Percentiles rank a stretch among this genome's conserved stretches.
phyloP scores from a whole-genome alignment of 176 grass and related monocot genomes.

The Lolium perenne region DNA sequence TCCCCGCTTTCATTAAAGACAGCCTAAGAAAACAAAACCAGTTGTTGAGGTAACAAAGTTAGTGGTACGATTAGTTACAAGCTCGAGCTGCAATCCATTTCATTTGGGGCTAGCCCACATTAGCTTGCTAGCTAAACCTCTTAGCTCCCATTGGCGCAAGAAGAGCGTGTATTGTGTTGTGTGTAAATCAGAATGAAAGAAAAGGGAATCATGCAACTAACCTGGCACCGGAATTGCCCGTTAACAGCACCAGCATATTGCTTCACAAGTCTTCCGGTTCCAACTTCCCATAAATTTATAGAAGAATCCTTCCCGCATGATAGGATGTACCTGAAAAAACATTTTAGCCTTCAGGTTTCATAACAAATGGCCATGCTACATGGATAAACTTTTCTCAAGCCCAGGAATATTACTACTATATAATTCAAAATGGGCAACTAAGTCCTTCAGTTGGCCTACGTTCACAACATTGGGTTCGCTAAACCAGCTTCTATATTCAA shows the following conservation, averaged over 20 bases:
- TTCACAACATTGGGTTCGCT: neutral
- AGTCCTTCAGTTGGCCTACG: neutral
- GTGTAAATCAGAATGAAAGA: constrained; percentile 22
- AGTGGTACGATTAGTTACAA: constrained; percentile 11
- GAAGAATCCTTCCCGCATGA: constrained; percentile 92
- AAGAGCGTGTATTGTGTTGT: neutral
- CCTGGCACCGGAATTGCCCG: constrained; percentile 80
- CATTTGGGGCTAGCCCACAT: neutral
- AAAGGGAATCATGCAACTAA: constrained; percentile 37
- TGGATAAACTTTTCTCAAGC: neutral
- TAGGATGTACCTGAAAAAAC: constrained; percentile 72
- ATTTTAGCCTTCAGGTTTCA: neutral
- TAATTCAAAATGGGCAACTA: constrained; percentile 11
- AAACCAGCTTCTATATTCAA: constrained; percentile 19
- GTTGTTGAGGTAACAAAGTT: neutral
- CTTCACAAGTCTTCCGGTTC: constrained; percentile 80
- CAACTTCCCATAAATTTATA: constrained; percentile 93
- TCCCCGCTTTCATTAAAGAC: constrained; percentile 87
- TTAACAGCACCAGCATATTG: constrained; percentile 84
- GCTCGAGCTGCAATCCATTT: constrained; percentile 3
- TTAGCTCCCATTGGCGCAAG: neutral
- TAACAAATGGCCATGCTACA: constrained; percentile 32
- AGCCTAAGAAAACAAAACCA: constrained; percentile 58
- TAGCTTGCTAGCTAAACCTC: neutral
- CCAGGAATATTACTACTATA: constrained; percentile 17